A percentile compares a stretch with the other conserved stretches of the same genome.
These are phyloP conservation scores for Cladorrhinum sp. DNA, from an alignment of 2,329 filamentous ascomycete species.

Conservation along the genomic window DNA sequence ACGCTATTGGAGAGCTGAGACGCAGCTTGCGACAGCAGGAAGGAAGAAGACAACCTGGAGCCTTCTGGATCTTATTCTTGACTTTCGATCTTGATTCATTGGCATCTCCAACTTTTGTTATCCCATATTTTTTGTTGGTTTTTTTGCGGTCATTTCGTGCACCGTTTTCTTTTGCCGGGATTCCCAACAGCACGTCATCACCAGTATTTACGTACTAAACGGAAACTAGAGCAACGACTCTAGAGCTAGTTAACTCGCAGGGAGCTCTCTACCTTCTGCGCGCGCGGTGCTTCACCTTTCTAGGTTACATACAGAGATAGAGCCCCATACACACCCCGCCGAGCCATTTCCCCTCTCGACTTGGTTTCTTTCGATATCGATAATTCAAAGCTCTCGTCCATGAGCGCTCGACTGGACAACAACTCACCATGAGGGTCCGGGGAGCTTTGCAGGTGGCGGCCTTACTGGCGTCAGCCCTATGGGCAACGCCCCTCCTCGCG, in stretches of 20 bases:
- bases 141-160: not conserved
- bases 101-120: not conserved
- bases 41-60: conserved; percentile 11
- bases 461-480: conserved; percentile 50
- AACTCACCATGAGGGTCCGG: conserved; percentile 54
- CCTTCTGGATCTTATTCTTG: not conserved
- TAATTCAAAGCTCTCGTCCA: conserved; percentile 35
- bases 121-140: not conserved
- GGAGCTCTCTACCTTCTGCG: not conserved
- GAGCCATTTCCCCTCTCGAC: too few relatives aligned
- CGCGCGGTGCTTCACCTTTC: not conserved
- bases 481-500: conserved; percentile 40
- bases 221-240: not conserved
- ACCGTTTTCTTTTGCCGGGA: not conserved
- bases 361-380: not conserved
- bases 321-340: too few relatives aligned
- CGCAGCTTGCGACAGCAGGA: conserved; percentile 5
- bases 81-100: not conserved
- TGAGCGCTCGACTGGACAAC: conserved; percentile 35
- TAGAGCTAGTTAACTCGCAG: not conserved
- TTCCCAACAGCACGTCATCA: not conserved
- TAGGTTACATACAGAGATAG: not conserved
- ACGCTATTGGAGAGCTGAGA: conserved; percentile 6
- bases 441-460: conserved; percentile 45
- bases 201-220: not conserved